Evolutionary conservation across 2,329 filamentous ascomycete species (phyloP).

Genomic region (Epichloe bromicola): DNA sequence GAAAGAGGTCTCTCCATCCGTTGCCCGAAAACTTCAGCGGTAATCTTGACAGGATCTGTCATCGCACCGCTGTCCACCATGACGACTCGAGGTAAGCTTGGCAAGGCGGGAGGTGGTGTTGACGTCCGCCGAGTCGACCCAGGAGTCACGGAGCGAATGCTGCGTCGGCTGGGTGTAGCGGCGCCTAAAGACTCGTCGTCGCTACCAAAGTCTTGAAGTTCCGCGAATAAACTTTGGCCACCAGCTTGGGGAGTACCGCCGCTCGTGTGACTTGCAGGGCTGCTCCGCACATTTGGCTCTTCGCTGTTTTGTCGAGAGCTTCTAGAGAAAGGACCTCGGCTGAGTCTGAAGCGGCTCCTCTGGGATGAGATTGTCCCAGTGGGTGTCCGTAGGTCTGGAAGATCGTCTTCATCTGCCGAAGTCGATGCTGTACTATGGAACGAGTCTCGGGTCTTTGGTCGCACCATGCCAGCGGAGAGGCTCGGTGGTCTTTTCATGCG

Average conservation of each 20-base stretch:
- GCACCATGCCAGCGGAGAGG: constrained; percentile 22
- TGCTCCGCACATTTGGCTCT: constrained; percentile 43
- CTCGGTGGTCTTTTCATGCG: constrained; percentile 29
- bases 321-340: constrained; percentile 45
- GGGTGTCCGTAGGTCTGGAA: constrained; percentile 46
- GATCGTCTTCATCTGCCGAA: constrained; percentile 60
- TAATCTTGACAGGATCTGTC: constrained; percentile 42
- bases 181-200: constrained; percentile 59
- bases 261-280: constrained; percentile 42
- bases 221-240: constrained; percentile 76
- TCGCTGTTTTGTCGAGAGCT: constrained; percentile 50
- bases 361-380: constrained; percentile 45
- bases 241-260: constrained; percentile 40
- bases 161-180: constrained; percentile 41
- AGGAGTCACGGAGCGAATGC: constrained; percentile 34
- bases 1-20: constrained; percentile 23
- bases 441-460: constrained; percentile 47
- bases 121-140: constrained; percentile 30
- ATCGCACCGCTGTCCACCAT: constrained; percentile 51
- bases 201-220: constrained; percentile 68
- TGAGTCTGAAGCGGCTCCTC: constrained; percentile 59
- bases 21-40: constrained; percentile 8
- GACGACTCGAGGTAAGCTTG: constrained; percentile 34
- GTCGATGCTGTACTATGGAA: constrained; percentile 83
- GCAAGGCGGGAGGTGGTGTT: constrained; percentile 36